Evolutionary conservation across 306 rosid genomes (phyloP), one percentile per base, ranked within the genome.

Genomic region (Cicer cuneatum): DNA sequence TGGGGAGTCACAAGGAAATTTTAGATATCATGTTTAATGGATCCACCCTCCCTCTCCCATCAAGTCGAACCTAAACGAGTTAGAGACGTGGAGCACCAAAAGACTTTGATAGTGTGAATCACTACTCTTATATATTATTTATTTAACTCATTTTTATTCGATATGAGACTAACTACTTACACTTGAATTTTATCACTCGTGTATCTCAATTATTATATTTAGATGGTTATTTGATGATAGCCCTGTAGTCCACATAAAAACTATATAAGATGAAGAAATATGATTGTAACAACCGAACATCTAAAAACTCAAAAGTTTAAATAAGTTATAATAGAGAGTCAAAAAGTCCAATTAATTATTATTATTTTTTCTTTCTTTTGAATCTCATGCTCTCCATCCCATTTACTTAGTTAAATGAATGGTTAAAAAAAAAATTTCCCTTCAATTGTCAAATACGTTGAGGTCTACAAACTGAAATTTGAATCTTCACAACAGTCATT

Each of bases 401-500:
- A 4, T 2, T 24, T 24, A 24, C 33, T 24, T 29, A 29, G 35
- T 29, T 29, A 29, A 29, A 29, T 29, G 5, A 29, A 29, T 29
- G 2, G 5, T 0, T 29, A 29, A 29, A 29, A 21, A 29, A 29
- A 29, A 29, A 2, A 24, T 4, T 29, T 48, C 83, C 81, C 78
- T 47, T 71, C 60, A 54, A 59, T 88, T 68, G 83, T 72, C 84
- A 79, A 83, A 52, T 81, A 66, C 79, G 77, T 71, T 8, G n/a
- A 46, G 78, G 75, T 78, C 64, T 46, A 72, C 69, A 66, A 66
- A 71, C 70, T 54, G 69, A 54, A 46, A 79, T 73, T 56, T 53
- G 37, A 57, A 65, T 42, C 79, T 75, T 77, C 71, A 53, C 82
- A 69, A 53, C 77, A 72, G 83, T 85, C 87, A 60, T 62, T 85